These are phyloP conservation scores for Tylopilus rubrobrunneus DNA, from an alignment of 768 basidiomycete genomes.

Conservation along the genomic window DNA sequence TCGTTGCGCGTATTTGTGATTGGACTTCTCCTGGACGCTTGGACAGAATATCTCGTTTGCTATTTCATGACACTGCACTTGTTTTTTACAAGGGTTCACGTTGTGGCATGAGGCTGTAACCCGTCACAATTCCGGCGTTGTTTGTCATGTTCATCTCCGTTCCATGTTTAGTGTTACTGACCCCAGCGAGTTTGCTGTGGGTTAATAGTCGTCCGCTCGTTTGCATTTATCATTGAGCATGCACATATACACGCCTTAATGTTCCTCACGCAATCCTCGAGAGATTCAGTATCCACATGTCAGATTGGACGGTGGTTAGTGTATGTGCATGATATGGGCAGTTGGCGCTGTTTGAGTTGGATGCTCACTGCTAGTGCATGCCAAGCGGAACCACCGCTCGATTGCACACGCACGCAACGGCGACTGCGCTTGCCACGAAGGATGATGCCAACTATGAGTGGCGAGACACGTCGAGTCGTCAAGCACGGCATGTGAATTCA, in stretches of 20 bases:
- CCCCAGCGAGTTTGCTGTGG: not conserved
- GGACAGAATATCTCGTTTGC: constrained; percentile 11
- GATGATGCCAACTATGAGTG: too few relatives aligned
- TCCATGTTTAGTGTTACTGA: not conserved
- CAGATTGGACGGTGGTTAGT: too few relatives aligned
- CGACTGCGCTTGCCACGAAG: too few relatives aligned
- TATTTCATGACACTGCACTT: constrained; percentile 3
- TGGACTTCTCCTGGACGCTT: constrained; percentile 23
- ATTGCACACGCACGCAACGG: too few relatives aligned
- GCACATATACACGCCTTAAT: not conserved
- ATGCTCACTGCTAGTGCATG: too few relatives aligned
- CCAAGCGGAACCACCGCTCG: too few relatives aligned
- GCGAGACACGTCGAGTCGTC: too few relatives aligned
- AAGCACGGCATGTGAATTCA: too few relatives aligned
- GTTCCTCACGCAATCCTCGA: too few relatives aligned
- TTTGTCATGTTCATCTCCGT: not conserved
- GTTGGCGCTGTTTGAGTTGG: too few relatives aligned
- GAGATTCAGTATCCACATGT: too few relatives aligned
- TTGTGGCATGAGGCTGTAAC: not conserved
- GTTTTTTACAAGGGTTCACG: not conserved
- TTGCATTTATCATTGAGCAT: not conserved
- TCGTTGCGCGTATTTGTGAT: constrained; percentile 8
- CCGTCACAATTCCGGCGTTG: not conserved
- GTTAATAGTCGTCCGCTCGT: not conserved
- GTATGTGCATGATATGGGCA: too few relatives aligned